Evolutionary conservation across 257 asterid genomes (phyloP), one percentile per base, ranked within the genome.

Genomic region (Gardenia jasminoides): DNA sequence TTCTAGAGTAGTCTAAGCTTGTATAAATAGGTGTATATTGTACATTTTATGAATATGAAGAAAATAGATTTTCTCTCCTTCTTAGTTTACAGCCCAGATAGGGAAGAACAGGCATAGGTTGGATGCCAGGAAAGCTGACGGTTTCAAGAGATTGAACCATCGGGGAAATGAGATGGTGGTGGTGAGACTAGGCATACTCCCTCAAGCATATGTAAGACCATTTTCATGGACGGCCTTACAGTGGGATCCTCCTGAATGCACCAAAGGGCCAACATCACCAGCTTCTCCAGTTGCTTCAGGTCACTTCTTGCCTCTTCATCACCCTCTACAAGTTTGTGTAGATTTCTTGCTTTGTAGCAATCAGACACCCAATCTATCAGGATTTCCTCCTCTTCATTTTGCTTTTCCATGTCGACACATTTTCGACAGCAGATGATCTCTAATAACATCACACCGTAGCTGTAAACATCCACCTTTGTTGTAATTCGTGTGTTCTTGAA

Each of bases 191-290:
- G 44, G 2, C 70, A 64, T 46, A 39, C 28, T 7, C 77, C 84
- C 54, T 76, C 80, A 31, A 81, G 78, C 81, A 81, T 81, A 50
- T 69, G 74, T 59, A 36, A 17, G 2, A 81, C 74, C 15, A 31
- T 76, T 28, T 69, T 81, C 84, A 81, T 81, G 39, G 77, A 76
- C 16, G 84, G 84, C 58, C 81, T 76, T 33, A 76, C 16, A 47
- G 1, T 28, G 28, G 80, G 84, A 76, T 81, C 74, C 26, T 62
- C 66, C 9, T 75, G 80, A 56, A 81, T 47, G 62, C 84, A 81
- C 84, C 84, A 81, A 10, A 81, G 41, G 56, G 74, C 84, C 36
- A 76, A 73, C 74, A 43, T 81, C 1, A 75, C 72, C 0, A 80
- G 47, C 76, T 67, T 50, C 65, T 81, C 78, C 33, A 81, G n/a